These are phyloP conservation scores for Lactarius hengduanensis DNA, from an alignment of 768 basidiomycete species.

Conservation along the genomic window DNA sequence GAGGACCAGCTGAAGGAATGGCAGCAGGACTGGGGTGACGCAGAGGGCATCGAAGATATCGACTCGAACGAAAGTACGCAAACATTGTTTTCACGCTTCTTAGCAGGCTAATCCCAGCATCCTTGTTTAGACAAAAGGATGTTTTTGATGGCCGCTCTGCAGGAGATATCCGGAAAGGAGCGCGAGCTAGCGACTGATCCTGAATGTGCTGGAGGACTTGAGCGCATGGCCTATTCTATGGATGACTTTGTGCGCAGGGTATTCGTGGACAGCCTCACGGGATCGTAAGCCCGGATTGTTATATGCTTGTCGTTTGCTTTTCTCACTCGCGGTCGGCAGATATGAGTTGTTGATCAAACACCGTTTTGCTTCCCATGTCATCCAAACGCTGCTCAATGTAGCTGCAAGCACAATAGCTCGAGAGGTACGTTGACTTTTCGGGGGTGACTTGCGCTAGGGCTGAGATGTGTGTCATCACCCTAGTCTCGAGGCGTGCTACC, in stretches of 20 bases:
- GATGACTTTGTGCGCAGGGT: conserved; percentile 95
- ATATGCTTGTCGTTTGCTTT: background rate
- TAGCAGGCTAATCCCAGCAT: conserved; percentile 22
- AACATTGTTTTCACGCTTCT: conserved; percentile 22
- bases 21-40: conserved; percentile 59
- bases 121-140: conserved; percentile 34
- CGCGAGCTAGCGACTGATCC: conserved; percentile 89
- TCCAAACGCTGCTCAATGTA: conserved; percentile 81
- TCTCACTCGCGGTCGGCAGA: conserved; percentile 37
- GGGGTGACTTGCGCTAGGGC: background rate
- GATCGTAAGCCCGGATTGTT: conserved; percentile 64
- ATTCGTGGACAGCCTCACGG: conserved; percentile 80
- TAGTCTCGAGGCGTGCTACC: conserved; percentile 58
- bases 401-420: conserved; percentile 60
- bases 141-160: conserved; percentile 79
- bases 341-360: conserved; percentile 67
- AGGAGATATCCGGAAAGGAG: conserved; percentile 86
- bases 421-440: conserved; percentile 49
- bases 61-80: conserved; percentile 71
- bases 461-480: background rate
- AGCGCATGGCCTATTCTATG: conserved; percentile 90
- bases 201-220: conserved; percentile 87
- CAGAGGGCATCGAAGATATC: conserved; percentile 45
- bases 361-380: conserved; percentile 94
- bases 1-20: conserved; percentile 86